Percentiles rank a stretch among this genome's conserved stretches.
These are phyloP conservation scores for Acanthamoeba healyi DNA, from an alignment of 208 protist species.

Conservation along the genomic window DNA sequence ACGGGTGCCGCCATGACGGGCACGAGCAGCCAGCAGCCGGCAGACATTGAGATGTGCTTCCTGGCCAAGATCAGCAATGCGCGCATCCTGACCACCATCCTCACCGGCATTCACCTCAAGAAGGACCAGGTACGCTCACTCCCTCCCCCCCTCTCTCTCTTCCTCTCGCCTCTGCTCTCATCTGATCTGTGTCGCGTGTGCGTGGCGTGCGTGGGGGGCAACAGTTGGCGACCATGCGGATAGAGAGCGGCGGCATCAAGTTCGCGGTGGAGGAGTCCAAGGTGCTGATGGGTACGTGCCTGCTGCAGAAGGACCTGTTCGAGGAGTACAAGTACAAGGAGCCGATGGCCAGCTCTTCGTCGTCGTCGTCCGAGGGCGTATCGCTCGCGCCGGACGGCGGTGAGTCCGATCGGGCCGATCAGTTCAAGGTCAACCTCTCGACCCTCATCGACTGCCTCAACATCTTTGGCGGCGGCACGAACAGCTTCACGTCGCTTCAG, in stretches of 20 bases:
- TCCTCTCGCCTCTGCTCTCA: neutral
- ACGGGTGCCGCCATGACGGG: neutral
- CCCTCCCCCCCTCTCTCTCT: neutral
- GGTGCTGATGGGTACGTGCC: conserved; percentile 22
- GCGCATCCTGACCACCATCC: neutral
- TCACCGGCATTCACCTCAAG: conserved; percentile 61
- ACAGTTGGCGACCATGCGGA: conserved; percentile 35
- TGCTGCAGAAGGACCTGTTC: conserved; percentile 64
- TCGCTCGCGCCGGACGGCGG: neutral
- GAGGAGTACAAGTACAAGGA: conserved; percentile 66
- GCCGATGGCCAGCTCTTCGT: neutral
- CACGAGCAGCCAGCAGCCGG: neutral
- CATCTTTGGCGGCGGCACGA: conserved; percentile 48
- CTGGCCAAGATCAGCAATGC: conserved; percentile 61
- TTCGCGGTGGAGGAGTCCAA: conserved; percentile 49
- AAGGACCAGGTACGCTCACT: conserved; percentile 5
- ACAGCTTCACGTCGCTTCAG: conserved; percentile 25
- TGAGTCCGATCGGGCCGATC: neutral
- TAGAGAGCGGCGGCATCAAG: conserved; percentile 45
- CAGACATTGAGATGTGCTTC: conserved; percentile 9
- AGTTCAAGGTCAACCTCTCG: conserved; percentile 57
- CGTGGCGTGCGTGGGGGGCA: neutral
- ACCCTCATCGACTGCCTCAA: conserved; percentile 57
- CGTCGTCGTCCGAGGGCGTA: neutral
- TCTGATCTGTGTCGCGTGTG: too few relatives aligned